These are phyloP conservation scores for Gynochthodes officinalis DNA, from an alignment of 257 asterid species.

Conservation along the genomic window DNA sequence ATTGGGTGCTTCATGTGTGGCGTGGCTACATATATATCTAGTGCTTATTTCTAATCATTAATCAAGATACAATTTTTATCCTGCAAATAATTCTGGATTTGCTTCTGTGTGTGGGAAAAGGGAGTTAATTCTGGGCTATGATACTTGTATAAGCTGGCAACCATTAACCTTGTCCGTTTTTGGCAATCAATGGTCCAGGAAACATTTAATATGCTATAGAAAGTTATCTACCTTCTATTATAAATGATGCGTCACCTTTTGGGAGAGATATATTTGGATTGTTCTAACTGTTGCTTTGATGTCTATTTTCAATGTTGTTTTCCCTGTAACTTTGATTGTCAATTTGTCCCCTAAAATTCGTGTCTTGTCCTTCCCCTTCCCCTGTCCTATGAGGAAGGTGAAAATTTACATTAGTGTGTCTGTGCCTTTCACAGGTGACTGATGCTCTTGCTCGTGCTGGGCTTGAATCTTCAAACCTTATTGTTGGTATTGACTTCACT, in stretches of 20 bases:
- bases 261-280: too few species aligned
- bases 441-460: slow-evolving; percentile 91
- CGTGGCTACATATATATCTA: neutral
- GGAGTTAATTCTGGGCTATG: neutral
- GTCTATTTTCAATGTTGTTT: neutral
- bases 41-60: neutral
- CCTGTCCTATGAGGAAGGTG: neutral
- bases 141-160: neutral
- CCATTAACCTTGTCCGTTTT: neutral
- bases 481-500: slow-evolving; percentile 90
- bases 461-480: slow-evolving; percentile 91
- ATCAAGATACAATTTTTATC: neutral
- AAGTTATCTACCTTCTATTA: neutral
- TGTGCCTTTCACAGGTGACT: slow-evolving; percentile 49
- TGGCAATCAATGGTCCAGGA: neutral
- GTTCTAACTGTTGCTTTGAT: too few species aligned
- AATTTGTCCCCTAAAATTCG: neutral
- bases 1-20: neutral
- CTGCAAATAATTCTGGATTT: neutral
- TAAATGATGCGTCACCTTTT: neutral
- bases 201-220: too few species aligned
- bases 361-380: neutral
- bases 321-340: neutral
- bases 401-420: neutral
- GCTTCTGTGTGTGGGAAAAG: neutral